Evolutionary conservation across 75 land plant species (phyloP), one percentile per base, ranked within the genome.

Genomic region (Pseudotsuga menziesii): DNA sequence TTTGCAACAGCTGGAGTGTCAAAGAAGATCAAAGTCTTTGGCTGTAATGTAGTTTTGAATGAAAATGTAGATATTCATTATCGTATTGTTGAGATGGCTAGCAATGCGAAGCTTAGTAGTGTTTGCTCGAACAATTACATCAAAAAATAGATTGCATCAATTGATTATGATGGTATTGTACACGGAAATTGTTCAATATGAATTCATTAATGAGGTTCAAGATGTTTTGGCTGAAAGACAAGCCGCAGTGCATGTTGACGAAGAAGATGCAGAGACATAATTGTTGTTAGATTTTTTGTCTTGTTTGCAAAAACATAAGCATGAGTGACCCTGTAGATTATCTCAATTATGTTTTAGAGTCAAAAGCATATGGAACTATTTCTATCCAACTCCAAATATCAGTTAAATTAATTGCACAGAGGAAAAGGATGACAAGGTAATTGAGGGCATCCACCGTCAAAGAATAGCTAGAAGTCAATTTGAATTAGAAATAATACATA

Each of bases 1-100:
- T 94, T 96, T 87, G 98, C 98, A 82, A 90, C 98, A 77, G 98
- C 97, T 77, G 98, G 98, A 26, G 91, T 94, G 16, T 93, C 95
- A 41, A 96, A 93, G 87, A 95, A 90, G 77, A 94, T 96, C 73
- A 96, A 94, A 82, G 86, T 96, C 72, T 96, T 94, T 84, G 99
- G 94, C 44, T 94, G 86, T 80, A 77, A 82, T 56, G 44, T 93
- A 15, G 81, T 96, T 29, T 83, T 92, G 74, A 88, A 88, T 77
- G 93, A 90, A 67, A 76, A 79, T 56, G 91, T 89, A 79, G 99
- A 94, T 48, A 85, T 94, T 72, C 91, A 96, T 77, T 96, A 96
- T 78, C 99, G 98, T 63, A 90, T 80, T 56, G 77, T 92, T 61
- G 99, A 96, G 84, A 92, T 96, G 98, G 29, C 89, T 23, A 94